Percentiles rank a stretch among this genome's conserved stretches.
Conservation (phyloP, 257 asterid species). For the Parsonsia alboflavescens region DNA sequence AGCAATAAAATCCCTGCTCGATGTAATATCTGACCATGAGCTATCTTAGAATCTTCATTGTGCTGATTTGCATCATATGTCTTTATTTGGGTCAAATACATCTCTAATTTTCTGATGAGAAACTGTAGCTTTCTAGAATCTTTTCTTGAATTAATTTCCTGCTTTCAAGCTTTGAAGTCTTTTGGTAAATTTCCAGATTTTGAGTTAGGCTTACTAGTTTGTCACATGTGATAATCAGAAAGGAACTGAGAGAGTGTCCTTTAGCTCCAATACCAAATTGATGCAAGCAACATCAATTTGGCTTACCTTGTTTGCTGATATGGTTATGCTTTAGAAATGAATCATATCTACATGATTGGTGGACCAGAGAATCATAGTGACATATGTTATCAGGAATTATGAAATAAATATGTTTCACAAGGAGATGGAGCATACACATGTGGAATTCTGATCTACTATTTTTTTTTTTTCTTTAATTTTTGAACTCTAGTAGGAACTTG, state of each 20-base stretch:
- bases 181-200: not conserved
- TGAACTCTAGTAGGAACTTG: not conserved
- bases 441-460: not conserved
- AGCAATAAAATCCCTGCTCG: not conserved
- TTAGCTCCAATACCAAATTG: not conserved
- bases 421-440: not conserved
- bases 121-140: not conserved
- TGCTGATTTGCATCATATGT: not conserved
- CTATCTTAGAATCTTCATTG: not conserved
- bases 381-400: not conserved
- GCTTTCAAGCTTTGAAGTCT: not conserved
- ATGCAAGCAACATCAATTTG: not conserved
- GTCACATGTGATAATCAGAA: not conserved
- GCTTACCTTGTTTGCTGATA: not conserved
- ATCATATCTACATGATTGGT: not conserved
- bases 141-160: not conserved
- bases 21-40: not conserved
- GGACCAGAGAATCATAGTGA: not conserved
- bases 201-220: not conserved
- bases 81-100: not conserved
- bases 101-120: not conserved
- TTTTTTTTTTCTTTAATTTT: not conserved
- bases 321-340: not conserved
- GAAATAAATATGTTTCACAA: not conserved
- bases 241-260: not conserved